Evolutionary conservation across 2,329 filamentous ascomycete species (phyloP), one percentile per base, ranked within the genome.

Genomic region (Fusarium sterilihyphosum): DNA sequence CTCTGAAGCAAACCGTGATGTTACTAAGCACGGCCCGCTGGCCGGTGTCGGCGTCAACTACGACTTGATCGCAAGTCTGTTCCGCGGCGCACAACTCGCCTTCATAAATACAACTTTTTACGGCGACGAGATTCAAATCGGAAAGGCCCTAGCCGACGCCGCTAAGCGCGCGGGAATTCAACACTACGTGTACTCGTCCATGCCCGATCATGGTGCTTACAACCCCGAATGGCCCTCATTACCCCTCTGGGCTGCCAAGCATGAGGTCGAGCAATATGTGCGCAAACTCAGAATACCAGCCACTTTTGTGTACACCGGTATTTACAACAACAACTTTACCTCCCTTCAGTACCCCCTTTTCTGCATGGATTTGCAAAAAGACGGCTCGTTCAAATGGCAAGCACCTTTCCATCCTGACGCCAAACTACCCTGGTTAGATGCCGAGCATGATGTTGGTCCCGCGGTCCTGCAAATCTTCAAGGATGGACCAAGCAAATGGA

Each of bases 291-390:
- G 92, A 16, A 87, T 98, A 17, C 94, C 94, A 0, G 92, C 95
- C 2, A 98, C 96, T 0, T 98, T 98, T 82, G 92, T 98, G 74
- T 98, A 98, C 83, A 94, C 95, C 16, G 96, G 96, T 68, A 98
- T 98, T 78, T 99, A 98, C 87, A 98, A 98, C 87, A 98, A 98
- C 84, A 98, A 99, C 82, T 99, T 98, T 84, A 98, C 96, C 37
- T 96, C 94, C 53, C 88, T 98, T 38, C 91, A 91, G 3, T 98
- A 98, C 80, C 96, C 96, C 3, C 88, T 98, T 8, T 98, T 98
- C 85, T 96, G 95, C 84, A 97, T 98, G 93, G 94, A 97, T 73
- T 86, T 97, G 53, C 92, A 94, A 82, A 83, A 87, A 4, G 94
- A 98, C 78, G 95, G 94, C 24, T 95, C 93, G 61, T 98, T 98